Evolutionary conservation across 495 filamentous ascomycete genomes (phyloP).

Genomic region (Achaetomiella virescens): DNA sequence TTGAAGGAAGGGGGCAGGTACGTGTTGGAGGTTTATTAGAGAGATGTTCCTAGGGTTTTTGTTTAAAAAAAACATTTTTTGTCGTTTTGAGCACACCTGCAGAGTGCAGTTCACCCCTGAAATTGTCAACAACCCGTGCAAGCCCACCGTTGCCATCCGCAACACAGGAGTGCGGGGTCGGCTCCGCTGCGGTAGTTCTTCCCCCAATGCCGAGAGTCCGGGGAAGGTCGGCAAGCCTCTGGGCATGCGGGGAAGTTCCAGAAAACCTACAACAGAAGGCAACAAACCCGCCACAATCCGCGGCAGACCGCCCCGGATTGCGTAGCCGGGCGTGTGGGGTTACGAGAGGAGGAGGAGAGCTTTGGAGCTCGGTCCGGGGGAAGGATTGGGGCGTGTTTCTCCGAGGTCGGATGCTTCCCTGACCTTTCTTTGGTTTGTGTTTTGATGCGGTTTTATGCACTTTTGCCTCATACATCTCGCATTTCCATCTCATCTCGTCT

Average conservation of each 20-base stretch:
- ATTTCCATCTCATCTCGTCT: neutral
- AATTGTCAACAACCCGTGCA: neutral
- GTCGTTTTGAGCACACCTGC: neutral
- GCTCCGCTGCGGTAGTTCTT: neutral
- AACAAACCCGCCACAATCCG: neutral
- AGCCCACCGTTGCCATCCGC: neutral
- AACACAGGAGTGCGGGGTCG: slow-evolving; percentile 8
- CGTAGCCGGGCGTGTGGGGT: slow-evolving; percentile 8
- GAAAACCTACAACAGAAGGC: no score
- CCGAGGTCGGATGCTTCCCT: neutral
- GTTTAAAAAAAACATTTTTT: neutral
- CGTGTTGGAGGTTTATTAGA: slow-evolving; percentile 90
- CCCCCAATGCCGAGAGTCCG: neutral
- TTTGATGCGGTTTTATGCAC: no score
- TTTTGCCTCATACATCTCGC: no score
- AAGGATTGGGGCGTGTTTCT: neutral
- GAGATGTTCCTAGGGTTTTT: neutral
- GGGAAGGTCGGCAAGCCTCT: neutral
- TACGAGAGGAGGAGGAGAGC: neutral
- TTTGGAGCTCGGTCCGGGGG: slow-evolving; percentile 1
- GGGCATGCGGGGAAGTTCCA: neutral
- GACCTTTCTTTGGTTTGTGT: no score
- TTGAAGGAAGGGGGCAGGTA: slow-evolving; percentile 92
- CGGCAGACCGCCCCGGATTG: neutral
- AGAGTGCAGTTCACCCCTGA: no score